Evolutionary conservation across 768 basidiomycete genomes (phyloP), one percentile per base, ranked within the genome.

Genomic region (Saitozyma podzolica): DNA sequence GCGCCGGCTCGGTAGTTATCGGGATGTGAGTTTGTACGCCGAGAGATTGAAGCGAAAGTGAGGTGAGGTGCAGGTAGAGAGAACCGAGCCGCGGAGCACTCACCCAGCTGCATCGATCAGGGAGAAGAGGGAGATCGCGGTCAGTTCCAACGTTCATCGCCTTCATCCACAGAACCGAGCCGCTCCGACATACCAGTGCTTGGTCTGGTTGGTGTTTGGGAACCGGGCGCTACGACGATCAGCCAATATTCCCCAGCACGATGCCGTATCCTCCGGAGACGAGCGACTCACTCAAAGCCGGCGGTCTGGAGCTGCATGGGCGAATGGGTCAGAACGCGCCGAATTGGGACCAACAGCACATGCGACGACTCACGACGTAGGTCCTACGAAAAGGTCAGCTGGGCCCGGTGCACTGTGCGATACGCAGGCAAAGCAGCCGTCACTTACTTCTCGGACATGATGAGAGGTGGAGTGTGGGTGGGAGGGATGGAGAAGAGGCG

Each of bases 151-250:
- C 2, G 5, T 29, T 29, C 29, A 29, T 29, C 29, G 29, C 2
- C 29, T 19, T 19, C 39, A 45, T 58, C 48, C 40, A 47, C 19
- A 40, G 9, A n/a, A 10, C 14, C 3, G n/a, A 48, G 3, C 39
- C n/a, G 45, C 45, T 11, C n/a, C 14, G 19, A 79, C 84, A 64
- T 69, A 93, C 95, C 96, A 99, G 83, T 97, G 93, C 80, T 88
- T 87, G 56, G 94, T 95, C 84, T 99, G 95, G 84, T 96, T 93
- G 54, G 73, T 76, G 70, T 81, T 80, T 40, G 80, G 81, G 78
- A 81, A 78, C 62, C 68, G 72, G 57, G 73, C 73, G 42, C 75
- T 75, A 17, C 8, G 11, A n/a, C 17, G 41, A 29, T 42, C 50
- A 57, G 43, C 9, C 37, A 52, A 11, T 13, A 13, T 3, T 13